Percentiles rank a stretch among this genome's conserved stretches.
Conservation (phyloP, 129 eudicot species). For the Sambucus nigra region DNA sequence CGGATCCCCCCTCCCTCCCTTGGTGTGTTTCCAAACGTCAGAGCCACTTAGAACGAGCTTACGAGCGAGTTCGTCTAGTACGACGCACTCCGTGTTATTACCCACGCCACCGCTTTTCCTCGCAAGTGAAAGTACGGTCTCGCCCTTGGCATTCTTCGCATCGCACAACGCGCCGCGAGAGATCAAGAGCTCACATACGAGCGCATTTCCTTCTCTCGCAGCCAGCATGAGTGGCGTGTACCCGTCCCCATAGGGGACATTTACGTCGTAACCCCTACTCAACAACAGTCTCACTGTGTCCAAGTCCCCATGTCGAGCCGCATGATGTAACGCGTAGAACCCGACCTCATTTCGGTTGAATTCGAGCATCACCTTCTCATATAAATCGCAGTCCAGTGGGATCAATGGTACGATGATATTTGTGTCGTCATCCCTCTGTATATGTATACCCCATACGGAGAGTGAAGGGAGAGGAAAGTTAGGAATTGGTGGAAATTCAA, state of each 20-base stretch:
- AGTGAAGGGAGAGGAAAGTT: too few relatives aligned
- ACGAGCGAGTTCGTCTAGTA: slow-evolving; percentile 70
- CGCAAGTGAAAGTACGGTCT: slow-evolving; percentile 69
- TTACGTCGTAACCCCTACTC: slow-evolving; percentile 65
- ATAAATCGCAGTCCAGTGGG: slow-evolving; percentile 47
- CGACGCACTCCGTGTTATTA: slow-evolving; percentile 36
- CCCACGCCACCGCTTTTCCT: slow-evolving; percentile 24
- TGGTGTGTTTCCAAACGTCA: slow-evolving; percentile 54
- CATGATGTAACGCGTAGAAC: slow-evolving; percentile 68
- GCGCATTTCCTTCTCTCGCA: slow-evolving; percentile 65
- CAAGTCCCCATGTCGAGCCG: slow-evolving; percentile 72
- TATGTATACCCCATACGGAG: too few relatives aligned
- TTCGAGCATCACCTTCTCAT: slow-evolving; percentile 77
- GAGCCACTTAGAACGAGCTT: slow-evolving; percentile 48
- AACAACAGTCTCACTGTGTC: slow-evolving; percentile 48
- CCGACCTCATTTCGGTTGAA: slow-evolving; percentile 55
- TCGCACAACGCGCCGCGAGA: slow-evolving; percentile 50
- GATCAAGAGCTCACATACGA: slow-evolving; percentile 51
- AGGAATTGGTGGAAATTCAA: too few relatives aligned
- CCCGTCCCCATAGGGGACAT: slow-evolving; percentile 63
- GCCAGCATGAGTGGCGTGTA: slow-evolving; percentile 92
- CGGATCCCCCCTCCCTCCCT: slow-evolving; percentile 64
- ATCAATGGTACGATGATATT: too few relatives aligned
- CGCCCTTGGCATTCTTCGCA: slow-evolving; percentile 50
- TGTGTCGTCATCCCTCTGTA: too few relatives aligned